Base-by-base conservation (phyloP, 1,284 basidiomycete species). In the Trametes sp. region DNA sequence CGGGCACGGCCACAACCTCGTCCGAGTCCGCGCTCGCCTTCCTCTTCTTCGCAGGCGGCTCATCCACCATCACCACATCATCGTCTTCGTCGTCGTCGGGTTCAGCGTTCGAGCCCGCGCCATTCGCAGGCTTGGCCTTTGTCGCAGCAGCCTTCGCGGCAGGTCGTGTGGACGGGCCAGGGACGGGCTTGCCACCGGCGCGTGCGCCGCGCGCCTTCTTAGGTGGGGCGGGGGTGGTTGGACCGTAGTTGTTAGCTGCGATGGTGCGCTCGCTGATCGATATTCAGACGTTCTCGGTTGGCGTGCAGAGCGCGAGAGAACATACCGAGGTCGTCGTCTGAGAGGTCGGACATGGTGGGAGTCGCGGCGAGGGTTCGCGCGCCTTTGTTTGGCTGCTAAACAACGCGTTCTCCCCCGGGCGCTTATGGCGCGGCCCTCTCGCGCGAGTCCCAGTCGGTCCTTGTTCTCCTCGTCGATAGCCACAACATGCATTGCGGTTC, bases 151-250 rank as follows among this genome's bases (percentile, higher is more conserved):
- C 59, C 9, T 14, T 21, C 7, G 64, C 51, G 4, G 57, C 42
- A 33, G 69, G 61, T 51, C 59, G 61, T 0, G 61, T 68, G 8
- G 73, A 74, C 6, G 74, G 69, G 11, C 73, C 73, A 2, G 72
- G 66, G 21, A 60, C 66, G 16, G 71, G 52, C 31, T 61, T 68
- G 48, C 55, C 61, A 50, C 55, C 56, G 29, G 55, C 55, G 54
- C 54, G 61, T 51, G 51, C 38, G 38, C 38, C 59, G 35, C 68
- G 70, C 33, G 57, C 44, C 54, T 69, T 69, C 67, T 70, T 74
- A 28, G 55, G 23, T 19, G 67, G 64, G 21, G 69, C 68, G 41
- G 74, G 74, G 24, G 74, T 75, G 41, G 74, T 71, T 26, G 74
- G 73, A 35, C 71, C 66, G 44, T 69, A 72, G 60, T 61, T 68